phyloP scores from a whole-genome alignment of 495 filamentous ascomycete species.

The Podospora australis region DNA sequence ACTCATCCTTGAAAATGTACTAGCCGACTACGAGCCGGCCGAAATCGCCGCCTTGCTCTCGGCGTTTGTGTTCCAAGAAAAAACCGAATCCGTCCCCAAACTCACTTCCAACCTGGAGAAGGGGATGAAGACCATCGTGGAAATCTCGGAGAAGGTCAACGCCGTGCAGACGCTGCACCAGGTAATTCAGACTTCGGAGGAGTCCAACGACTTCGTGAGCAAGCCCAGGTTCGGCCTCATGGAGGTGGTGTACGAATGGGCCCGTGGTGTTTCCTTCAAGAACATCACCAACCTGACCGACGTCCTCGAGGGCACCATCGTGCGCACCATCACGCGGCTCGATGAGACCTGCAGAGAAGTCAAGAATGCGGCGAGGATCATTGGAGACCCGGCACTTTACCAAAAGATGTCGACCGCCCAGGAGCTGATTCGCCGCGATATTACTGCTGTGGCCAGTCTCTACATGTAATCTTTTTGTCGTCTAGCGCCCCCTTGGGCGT shows the following conservation, averaged over 20 bases:
- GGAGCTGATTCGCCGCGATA: constrained; percentile 94
- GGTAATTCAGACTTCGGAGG: constrained; percentile 81
- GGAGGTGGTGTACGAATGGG: constrained; percentile 99
- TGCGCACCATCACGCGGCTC: constrained; percentile 81
- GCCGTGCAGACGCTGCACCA: constrained; percentile 78
- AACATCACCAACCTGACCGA: constrained; percentile 96
- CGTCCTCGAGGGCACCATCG: constrained; percentile 94
- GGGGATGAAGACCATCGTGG: constrained; percentile 78
- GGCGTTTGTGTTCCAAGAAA: constrained; percentile 97
- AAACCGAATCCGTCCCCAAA: constrained; percentile 78
- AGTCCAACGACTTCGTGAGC: constrained; percentile 85
- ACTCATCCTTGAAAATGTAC: constrained; percentile 89
- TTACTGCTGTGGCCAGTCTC: constrained; percentile 80
- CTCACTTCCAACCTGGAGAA: constrained; percentile 76
- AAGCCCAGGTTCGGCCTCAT: constrained; percentile 84
- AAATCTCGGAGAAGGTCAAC: constrained; percentile 86
- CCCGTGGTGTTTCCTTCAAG: constrained; percentile 93
- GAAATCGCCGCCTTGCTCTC: constrained; percentile 94
- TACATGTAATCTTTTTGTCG: too few relatives aligned
- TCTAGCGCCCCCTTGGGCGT: too few relatives aligned
- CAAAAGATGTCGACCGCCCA: constrained; percentile 94
- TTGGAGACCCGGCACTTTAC: constrained; percentile 91
- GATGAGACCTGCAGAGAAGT: constrained; percentile 97
- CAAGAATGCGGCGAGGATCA: constrained; percentile 91
- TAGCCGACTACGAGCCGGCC: constrained; percentile 90